phyloP scores from a whole-genome alignment of 805 yeast genomes.

The Metschnikowia borealis region DNA sequence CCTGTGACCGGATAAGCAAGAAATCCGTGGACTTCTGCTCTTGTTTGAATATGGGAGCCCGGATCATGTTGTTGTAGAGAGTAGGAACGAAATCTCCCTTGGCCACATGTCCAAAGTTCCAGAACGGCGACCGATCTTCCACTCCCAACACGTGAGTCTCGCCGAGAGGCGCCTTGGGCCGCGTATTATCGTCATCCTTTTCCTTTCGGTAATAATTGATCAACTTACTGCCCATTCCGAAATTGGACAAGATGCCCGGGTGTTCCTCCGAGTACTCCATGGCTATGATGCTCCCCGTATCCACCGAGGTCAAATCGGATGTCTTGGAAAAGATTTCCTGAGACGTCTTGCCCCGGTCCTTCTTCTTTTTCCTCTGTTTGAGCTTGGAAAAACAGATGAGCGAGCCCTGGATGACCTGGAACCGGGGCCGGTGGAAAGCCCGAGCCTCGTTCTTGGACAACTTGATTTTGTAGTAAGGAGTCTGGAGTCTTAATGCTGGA shows the following conservation, averaged over 20 bases:
- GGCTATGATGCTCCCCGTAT: constrained; percentile 69
- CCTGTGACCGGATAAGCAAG: constrained; percentile 71
- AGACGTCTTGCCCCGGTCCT: constrained; percentile 79
- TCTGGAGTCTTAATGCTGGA: constrained; percentile 82
- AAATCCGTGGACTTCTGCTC: constrained; percentile 78
- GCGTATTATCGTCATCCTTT: constrained; percentile 69
- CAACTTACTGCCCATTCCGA: constrained; percentile 94
- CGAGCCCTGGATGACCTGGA: constrained; percentile 74
- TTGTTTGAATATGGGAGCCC: constrained; percentile 93
- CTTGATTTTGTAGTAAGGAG: constrained; percentile 84
- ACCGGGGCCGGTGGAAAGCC: constrained; percentile 74
- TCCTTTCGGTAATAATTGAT: constrained; percentile 90
- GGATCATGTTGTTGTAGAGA: constrained; percentile 79
- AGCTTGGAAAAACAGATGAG: constrained; percentile 70
- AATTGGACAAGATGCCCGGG: constrained; percentile 77
- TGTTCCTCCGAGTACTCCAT: constrained; percentile 89
- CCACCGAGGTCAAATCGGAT: constrained; percentile 78
- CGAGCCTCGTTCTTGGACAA: constrained; percentile 65
- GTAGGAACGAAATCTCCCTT: constrained; percentile 94
- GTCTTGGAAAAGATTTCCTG: constrained; percentile 69
- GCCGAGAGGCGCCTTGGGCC: constrained; percentile 87
- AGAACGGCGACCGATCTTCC: constrained; percentile 93
- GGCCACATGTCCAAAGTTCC: constrained; percentile 97
- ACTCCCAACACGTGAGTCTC: constrained; percentile 96
- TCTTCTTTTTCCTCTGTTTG: constrained; percentile 78